Percentiles rank a stretch among this genome's conserved stretches.
These are phyloP conservation scores for Nakazawaea holstii DNA, from an alignment of 805 yeast genomes.

Conservation along the genomic window DNA sequence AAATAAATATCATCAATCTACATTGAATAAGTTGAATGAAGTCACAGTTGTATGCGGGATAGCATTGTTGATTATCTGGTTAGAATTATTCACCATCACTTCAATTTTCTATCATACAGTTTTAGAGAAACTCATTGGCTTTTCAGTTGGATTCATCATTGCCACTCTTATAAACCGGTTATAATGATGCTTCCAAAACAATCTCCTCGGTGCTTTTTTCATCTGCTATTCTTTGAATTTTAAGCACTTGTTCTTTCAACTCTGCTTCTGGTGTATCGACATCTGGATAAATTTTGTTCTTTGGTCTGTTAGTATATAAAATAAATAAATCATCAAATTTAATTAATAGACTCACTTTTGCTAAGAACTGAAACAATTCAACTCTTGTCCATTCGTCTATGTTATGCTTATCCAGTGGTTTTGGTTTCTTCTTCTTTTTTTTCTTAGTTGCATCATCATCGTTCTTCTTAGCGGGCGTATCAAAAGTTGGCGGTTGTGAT, in stretches of 20 bases:
- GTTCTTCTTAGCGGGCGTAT: neutral
- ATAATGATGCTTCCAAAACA: constrained; percentile 3
- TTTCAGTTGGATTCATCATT: constrained; percentile 29
- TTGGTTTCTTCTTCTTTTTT: neutral
- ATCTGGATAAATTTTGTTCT: constrained; percentile 10
- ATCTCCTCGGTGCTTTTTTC: neutral
- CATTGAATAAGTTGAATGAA: constrained; percentile 5
- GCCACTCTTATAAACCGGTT: constrained; percentile 16
- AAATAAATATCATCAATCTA: constrained; percentile 6
- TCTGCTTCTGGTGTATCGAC: constrained; percentile 5
- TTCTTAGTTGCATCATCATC: neutral
- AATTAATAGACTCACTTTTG: constrained; percentile 8
- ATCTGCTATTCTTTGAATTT: constrained; percentile 3
- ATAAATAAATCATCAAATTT: neutral
- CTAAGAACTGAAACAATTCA: constrained; percentile 9
- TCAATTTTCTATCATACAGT: constrained; percentile 45
- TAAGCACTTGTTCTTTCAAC: neutral
- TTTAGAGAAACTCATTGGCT: constrained; percentile 39
- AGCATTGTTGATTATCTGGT: constrained; percentile 28
- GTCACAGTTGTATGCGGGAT: neutral
- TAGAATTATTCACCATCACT: constrained; percentile 35
- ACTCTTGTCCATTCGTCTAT: constrained; percentile 5
- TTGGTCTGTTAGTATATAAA: neutral
- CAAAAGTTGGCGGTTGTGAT: constrained; percentile 5
- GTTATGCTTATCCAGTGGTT: neutral